Conservation (phyloP, 768 basidiomycete genomes). For the Panellus pusillus region DNA sequence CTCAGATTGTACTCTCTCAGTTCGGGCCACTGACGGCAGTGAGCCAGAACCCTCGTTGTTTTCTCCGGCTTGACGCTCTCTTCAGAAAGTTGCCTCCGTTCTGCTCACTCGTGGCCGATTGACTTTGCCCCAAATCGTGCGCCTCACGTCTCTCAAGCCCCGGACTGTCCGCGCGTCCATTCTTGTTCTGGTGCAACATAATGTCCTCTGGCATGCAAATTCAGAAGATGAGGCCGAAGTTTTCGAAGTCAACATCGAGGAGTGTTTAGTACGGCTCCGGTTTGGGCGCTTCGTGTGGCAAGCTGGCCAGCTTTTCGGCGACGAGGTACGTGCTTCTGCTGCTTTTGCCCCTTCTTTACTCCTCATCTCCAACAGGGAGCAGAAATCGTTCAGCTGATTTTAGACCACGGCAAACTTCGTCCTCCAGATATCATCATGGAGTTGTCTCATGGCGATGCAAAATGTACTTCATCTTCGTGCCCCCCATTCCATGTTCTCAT, state of each 20-base stretch:
- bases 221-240: constrained; percentile 72
- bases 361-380: constrained; percentile 52
- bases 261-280: constrained; percentile 78
- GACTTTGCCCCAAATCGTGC: constrained; percentile 65
- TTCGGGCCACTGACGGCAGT: constrained; percentile 50
- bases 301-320: constrained; percentile 70
- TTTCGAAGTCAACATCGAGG: constrained; percentile 79
- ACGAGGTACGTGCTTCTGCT: constrained; percentile 49
- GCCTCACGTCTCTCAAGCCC: constrained; percentile 66
- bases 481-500: not conserved
- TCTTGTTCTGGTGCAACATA: constrained; percentile 86
- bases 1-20: constrained; percentile 50
- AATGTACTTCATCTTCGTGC: constrained; percentile 42
- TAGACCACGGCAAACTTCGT: constrained; percentile 86
- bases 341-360: not conserved
- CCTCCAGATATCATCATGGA: constrained; percentile 65
- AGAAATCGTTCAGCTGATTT: constrained; percentile 70
- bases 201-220: constrained; percentile 83
- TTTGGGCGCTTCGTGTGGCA: constrained; percentile 83
- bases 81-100: constrained; percentile 68
- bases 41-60: constrained; percentile 21
- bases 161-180: constrained; percentile 69
- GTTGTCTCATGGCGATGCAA: constrained; percentile 53
- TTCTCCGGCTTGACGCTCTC: not conserved
- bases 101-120: constrained; percentile 84